Base-by-base conservation (phyloP, 768 basidiomycete species). In the Postia placenta region DNA sequence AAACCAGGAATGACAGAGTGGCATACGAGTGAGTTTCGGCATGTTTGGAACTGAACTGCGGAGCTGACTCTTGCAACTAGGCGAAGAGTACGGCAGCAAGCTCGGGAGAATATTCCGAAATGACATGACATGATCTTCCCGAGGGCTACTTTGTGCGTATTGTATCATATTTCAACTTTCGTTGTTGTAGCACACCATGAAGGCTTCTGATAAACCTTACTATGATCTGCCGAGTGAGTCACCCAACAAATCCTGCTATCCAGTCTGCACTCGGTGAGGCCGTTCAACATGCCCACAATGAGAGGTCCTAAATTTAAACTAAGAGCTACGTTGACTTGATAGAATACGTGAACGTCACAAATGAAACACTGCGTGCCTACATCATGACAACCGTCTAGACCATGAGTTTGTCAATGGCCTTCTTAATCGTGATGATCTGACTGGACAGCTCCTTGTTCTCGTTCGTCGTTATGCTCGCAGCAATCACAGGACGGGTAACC, bases 401-500 rank as follows among this genome's bases (percentile, higher is more conserved):
- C 66, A 73, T 73, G 50, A 83, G 65, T 67, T 81, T 88, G 66
- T 92, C 89, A 53, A 91, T 87, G 19, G 78, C 80, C 42, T 76
- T 74, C 75, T 96, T 98, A 68, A 95, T 75, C 47, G 81, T 84
- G 58, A 76, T 75, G 59, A 98, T 95, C 71, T 96, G 93, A 64
- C 85, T 85, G 49, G 80, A 79, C 27, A 98, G 75, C 68, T 98
- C 93, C 66, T 83, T 83, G 38, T 88, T 85, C 68, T 98, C 94
- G 57, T 92, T 94, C 50, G 92, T 96, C n/a, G 92, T 97, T 54
- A 98, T 85, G 60, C 90, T 93, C 25, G 89, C 92, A 53, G 95
- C 81, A 52, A 99, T 98, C 59, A 98, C 95, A 23, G 93, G 88
- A 50, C 96, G 74, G 26, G 92, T 86, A 38, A 99, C 95, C 51